phyloP scores from a whole-genome alignment of 257 asterid species.

The Rubia yunnanensis region DNA sequence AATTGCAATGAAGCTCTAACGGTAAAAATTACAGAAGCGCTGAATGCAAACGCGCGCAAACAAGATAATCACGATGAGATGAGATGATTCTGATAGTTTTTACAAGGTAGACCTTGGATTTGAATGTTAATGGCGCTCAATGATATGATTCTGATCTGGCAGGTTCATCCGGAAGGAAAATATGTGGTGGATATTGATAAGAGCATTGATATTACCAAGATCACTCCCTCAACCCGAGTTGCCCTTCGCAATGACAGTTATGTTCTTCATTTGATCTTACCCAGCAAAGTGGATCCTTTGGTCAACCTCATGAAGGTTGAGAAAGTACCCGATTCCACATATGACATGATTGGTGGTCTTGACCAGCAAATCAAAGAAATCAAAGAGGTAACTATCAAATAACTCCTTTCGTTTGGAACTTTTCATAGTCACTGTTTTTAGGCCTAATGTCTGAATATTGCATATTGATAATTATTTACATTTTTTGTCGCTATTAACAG shows the following conservation, averaged over 20 bases:
- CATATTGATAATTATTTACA: background rate
- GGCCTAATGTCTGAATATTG: background rate
- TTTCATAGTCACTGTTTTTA: background rate
- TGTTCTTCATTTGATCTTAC: constrained; percentile 82
- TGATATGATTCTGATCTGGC: constrained; percentile 8
- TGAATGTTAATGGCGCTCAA: background rate
- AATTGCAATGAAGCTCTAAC: too few relatives aligned
- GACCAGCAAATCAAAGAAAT: constrained; percentile 98
- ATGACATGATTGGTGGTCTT: constrained; percentile 99
- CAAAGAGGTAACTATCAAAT: constrained; percentile 53
- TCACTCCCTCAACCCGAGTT: constrained; percentile 91
- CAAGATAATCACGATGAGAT: too few relatives aligned
- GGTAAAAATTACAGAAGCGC: too few relatives aligned
- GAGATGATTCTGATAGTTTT: too few relatives aligned
- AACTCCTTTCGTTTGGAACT: constrained; percentile 8
- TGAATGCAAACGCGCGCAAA: too few relatives aligned
- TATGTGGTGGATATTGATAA: constrained; percentile 84
- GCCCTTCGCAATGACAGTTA: constrained; percentile 95
- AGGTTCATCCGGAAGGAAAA: constrained; percentile 96
- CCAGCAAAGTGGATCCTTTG: constrained; percentile 90
- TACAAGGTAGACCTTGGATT: background rate
- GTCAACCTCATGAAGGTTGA: constrained; percentile 98
- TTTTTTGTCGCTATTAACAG: constrained; percentile 17
- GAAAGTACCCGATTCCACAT: constrained; percentile 93
- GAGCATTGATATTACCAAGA: constrained; percentile 80